Evolutionary conservation across 2,329 filamentous ascomycete species (phyloP), one percentile per base, ranked within the genome.

Genomic region (Ceratocystis ficicola): DNA sequence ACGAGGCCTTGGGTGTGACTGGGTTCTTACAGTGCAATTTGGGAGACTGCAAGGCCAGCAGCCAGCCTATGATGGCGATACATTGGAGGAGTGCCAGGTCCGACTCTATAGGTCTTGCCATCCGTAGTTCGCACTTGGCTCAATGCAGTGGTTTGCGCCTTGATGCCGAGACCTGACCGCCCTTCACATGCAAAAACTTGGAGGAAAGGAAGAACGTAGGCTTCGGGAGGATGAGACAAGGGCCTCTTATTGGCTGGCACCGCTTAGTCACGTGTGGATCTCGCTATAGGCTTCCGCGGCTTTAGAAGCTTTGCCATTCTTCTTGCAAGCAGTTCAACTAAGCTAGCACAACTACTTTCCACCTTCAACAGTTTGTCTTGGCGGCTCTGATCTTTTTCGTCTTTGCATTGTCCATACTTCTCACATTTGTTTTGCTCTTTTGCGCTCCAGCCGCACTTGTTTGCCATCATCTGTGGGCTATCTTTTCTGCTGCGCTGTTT

Each of bases 191-290:
- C n/a, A 59, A 59, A 36, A 36, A 4, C 7, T 30, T 5, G 36
- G 8, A 22, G n/a, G 2, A n/a, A 59, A 59, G 55, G 55, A 59
- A 36, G 55, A 36, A 22, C 48, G 17, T 59, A 17, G 55, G 25
- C 28, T 59, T 32, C 25, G 55, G 55, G 55, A 59, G 55, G 55
- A 59, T 59, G 55, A 20, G 46, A 50, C 44, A n/a, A 22, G 5
- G 44, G 22, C 25, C 8, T 63, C 17, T 52, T 28, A 63, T 63
- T 63, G 62, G 62, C 44, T 50, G 28, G 41, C 20, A 1, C 44
- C 12, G 62, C 62, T 32, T 46, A 63, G 62, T 63, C 44, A 30
- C 44, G 28, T 50, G 62, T 22, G 44, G 62, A 36, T 41, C 44
- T 50, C 8, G 44, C 28, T 36, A 36, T 50, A 6, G 15, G 7